phyloP scores from a whole-genome alignment of 192 early-diverging fungal species.

The Coemansia sp. region DNA sequence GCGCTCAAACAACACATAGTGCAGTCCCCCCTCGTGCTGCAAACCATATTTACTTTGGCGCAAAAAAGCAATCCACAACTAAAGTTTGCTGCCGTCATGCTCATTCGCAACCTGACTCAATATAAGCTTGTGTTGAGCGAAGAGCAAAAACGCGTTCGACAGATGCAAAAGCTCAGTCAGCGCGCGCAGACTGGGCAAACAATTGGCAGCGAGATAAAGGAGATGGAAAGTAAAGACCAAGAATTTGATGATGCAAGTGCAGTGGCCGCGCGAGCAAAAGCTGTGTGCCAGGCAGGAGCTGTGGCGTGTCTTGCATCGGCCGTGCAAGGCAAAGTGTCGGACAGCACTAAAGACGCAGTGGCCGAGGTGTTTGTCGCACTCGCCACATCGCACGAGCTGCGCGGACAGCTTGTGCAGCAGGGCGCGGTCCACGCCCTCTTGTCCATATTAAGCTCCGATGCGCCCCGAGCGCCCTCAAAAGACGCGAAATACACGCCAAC shows the following conservation, averaged over 20 bases:
- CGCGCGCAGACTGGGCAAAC: slow-evolving; percentile 7
- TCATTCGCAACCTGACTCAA: slow-evolving; percentile 75
- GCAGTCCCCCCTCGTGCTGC: slow-evolving; percentile 59
- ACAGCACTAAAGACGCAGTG: slow-evolving; percentile 61
- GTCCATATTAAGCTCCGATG: slow-evolving; percentile 22
- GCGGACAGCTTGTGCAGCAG: slow-evolving; percentile 80
- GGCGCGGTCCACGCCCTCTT: slow-evolving; percentile 70
- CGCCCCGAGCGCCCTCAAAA: slow-evolving; percentile 18
- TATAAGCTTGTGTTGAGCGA: slow-evolving; percentile 68
- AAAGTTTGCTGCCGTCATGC: slow-evolving; percentile 70
- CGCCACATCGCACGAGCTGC: slow-evolving; percentile 64
- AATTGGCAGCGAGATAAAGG: slow-evolving; percentile 7
- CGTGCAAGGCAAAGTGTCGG: slow-evolving; percentile 56
- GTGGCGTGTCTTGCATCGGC: slow-evolving; percentile 27
- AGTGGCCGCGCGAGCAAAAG: slow-evolving; percentile 54
- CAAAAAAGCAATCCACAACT: slow-evolving; percentile 55
- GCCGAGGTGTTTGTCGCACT: slow-evolving; percentile 70
- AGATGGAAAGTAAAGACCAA: slow-evolving; percentile 10
- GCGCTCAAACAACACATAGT: slow-evolving; percentile 69
- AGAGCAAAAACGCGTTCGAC: slow-evolving; percentile 78
- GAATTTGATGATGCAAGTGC: too few relatives aligned
- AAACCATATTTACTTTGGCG: slow-evolving; percentile 57
- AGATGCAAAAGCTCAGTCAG: slow-evolving; percentile 63
- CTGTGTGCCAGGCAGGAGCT: slow-evolving; percentile 60
- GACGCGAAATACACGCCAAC: slow-evolving; percentile 34